Conservation (phyloP, 2,329 filamentous ascomycete genomes). For the Fusarium proliferatum region DNA sequence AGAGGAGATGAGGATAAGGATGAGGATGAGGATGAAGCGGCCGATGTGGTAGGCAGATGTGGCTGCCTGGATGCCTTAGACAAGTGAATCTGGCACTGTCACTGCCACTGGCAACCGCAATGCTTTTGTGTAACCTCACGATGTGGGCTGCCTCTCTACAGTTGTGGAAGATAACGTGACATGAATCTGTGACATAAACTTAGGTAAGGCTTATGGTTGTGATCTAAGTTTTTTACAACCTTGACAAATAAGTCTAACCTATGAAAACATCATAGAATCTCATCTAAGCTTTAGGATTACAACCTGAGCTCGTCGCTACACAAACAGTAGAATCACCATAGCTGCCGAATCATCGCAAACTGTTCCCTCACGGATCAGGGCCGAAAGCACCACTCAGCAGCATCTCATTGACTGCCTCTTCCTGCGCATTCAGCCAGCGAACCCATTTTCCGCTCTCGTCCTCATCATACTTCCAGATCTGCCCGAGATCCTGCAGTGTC, state of each 20-base stretch:
- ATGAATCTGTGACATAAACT: background rate
- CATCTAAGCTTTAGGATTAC: background rate
- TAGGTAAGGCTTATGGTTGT: background rate
- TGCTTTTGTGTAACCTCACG: no score
- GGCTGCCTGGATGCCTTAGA: no score
- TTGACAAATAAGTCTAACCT: background rate
- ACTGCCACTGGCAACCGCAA: no score
- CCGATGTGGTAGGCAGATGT: no score
- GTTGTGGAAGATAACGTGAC: no score
- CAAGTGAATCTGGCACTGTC: no score
- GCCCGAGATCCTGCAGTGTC: fast-evolving
- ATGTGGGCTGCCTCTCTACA: no score
- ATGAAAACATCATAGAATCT: background rate
- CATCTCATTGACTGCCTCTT: background rate
- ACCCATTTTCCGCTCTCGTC: background rate
- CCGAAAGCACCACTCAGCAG: background rate
- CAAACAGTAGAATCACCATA: background rate
- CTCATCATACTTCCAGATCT: background rate
- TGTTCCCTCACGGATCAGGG: background rate
- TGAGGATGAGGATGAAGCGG: no score
- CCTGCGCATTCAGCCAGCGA: background rate
- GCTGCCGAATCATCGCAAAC: no score
- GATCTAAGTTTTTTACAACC: fast-evolving
- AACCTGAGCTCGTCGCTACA: background rate
- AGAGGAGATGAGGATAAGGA: no score